Conservation (phyloP, 495 filamentous ascomycete genomes). For the Annulohypoxylon moriforme region DNA sequence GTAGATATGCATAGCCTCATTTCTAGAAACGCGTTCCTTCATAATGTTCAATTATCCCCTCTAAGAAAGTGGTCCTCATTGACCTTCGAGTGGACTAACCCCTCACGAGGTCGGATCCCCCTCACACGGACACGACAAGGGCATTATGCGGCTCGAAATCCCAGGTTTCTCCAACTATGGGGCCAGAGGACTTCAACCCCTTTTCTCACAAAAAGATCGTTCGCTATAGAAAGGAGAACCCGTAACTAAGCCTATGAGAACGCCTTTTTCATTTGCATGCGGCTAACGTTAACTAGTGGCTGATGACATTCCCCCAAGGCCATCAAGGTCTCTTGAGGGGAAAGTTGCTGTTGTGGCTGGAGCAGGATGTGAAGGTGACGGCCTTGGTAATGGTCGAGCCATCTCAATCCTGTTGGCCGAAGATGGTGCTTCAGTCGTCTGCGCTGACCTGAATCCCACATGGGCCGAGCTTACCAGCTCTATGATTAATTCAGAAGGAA, state of each 20-base stretch:
- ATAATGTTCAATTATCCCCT: background rate
- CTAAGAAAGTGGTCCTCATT: background rate
- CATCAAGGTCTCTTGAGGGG: constrained; percentile 51
- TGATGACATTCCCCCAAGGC: constrained; percentile 38
- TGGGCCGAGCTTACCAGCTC: constrained; percentile 61
- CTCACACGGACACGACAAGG: background rate
- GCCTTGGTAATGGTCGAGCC: constrained; percentile 70
- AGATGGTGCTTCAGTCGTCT: constrained; percentile 65
- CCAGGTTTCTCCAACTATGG: background rate
- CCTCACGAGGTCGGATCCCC: constrained; percentile 16
- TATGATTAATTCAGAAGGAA: constrained; percentile 53
- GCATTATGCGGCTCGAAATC: background rate
- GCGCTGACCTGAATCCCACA: constrained; percentile 61
- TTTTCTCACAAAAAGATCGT: background rate
- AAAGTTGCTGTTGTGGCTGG: constrained; percentile 70
- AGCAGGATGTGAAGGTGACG: constrained; percentile 63
- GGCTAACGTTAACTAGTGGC: constrained; percentile 25
- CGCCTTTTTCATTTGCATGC: background rate
- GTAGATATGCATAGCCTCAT: background rate
- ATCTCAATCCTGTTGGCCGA: constrained; percentile 67
- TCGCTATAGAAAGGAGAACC: constrained; percentile 24
- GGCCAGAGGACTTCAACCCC: background rate
- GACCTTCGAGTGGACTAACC: background rate
- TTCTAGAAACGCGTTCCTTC: background rate
- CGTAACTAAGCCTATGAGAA: background rate